Base-by-base conservation (phyloP, 257 asterid genomes). In the Capsicum rhomboideum region DNA sequence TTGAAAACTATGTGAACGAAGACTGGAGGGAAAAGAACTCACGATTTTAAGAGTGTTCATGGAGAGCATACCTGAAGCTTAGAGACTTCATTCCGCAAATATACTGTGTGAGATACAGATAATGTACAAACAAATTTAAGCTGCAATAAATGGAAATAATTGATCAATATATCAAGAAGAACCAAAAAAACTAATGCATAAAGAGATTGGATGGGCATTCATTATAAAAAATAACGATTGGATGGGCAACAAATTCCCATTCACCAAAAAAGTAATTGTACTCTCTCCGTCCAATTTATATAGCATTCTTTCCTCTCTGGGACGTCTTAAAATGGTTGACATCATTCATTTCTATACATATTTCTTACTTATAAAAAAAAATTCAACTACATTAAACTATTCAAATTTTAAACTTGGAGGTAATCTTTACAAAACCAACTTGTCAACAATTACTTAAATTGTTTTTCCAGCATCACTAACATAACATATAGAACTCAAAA, bases 41-140 rank as follows among this genome's bases (percentile, higher is more conserved):
- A 54, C 34, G 42, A 68, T 83, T 77, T 85, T 78, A 34, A 79
- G 28, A 31, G 21, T 23, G 61, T 61, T 42, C 44, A 49, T 58
- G 84, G 81, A 83, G 17, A 78, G 91, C 82, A 78, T 91, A 96
- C 99, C 98, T 93, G 91, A 87, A 96, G 98, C 85, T 90, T 89
- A 14, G 88, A 50, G 78, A 94, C 91, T 90, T 89, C 91, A 79
- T 75, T 89, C 69, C 92, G 88, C 95, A 93, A 83, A 87, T 86
- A 83, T 82, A 90, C 80, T 28, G 91, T 87, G 69, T 89, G 93
- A 53, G 90, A 79, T 82, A 91, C 84, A 75, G 90, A 90, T 42
- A 89, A 28, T 79, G 89, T 82, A 88, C 94, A 91, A 68, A 91
- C 79, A 49, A 87, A 84, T 26, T 53, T 84, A 64, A 94, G 90